These are phyloP conservation scores for Aspergillus transmontanensis DNA, from an alignment of 2,329 filamentous ascomycete species.

Conservation along the genomic window DNA sequence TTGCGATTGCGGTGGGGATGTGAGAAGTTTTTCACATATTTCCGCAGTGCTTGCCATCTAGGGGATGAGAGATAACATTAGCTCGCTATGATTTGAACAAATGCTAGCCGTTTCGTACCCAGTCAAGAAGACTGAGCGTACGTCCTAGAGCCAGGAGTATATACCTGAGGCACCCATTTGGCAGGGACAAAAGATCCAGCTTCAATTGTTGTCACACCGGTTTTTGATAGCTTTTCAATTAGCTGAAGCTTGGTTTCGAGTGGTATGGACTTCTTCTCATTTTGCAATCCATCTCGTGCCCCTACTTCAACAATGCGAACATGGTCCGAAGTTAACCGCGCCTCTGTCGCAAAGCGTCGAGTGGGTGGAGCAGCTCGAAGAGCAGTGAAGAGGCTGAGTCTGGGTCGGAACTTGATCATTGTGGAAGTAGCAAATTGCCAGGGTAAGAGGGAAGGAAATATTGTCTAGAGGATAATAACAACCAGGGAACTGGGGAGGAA, in stretches of 20 bases:
- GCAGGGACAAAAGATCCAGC: constrained; percentile 57
- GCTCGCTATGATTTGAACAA: background rate
- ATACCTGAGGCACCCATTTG: constrained; percentile 58
- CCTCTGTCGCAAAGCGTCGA: constrained; percentile 42
- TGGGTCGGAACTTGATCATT: constrained; percentile 32
- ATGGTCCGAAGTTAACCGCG: constrained; percentile 48
- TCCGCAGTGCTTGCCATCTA: constrained; percentile 68
- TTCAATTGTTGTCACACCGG: constrained; percentile 54
- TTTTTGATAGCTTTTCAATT: constrained; percentile 50
- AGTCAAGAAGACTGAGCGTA: background rate
- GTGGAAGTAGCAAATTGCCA: background rate
- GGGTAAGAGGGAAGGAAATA: background rate
- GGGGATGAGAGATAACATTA: background rate
- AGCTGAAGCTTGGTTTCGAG: constrained; percentile 53
- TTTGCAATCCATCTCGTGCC: constrained; percentile 56
- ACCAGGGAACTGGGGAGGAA: background rate
- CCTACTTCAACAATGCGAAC: constrained; percentile 58
- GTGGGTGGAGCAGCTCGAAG: constrained; percentile 23
- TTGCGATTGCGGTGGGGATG: constrained; percentile 52
- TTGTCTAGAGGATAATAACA: background rate
- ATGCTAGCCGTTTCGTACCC: background rate
- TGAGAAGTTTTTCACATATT: constrained; percentile 59
- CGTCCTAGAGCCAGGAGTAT: background rate
- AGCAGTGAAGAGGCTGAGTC: constrained; percentile 32
- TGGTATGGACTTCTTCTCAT: constrained; percentile 53